Evolutionary conservation across 768 basidiomycete genomes (phyloP), one percentile per base, ranked within the genome.

Genomic region (Phlegmacium glaucopus): DNA sequence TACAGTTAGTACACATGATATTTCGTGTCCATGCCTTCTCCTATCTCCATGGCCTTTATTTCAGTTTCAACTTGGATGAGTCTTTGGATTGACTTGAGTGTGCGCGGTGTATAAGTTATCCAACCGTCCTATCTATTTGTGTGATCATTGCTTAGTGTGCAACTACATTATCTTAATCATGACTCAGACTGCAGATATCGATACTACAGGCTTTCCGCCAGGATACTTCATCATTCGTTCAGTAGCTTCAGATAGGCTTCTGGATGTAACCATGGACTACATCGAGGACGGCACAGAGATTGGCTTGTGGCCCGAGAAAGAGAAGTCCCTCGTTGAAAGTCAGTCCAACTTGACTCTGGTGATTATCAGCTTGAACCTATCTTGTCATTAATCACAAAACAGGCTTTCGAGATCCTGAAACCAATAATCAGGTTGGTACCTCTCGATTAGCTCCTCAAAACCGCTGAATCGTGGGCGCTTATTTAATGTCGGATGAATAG

Each of bases 251-350:
- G 67, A 72, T 43, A 75, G 80, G 28, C 53, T 85, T 1, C 65
- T 86, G 32, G 86, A 89, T 57, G 79, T 89, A 4, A 61, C 67
- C 25, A 56, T 55, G 27, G 79, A 81, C 50, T 64, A 65, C 9
- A 69, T 74, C 6, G 79, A 80, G 48, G 86, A 89, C 63, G 80
- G 81, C 4, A 72, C 80, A 1, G 76, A 79, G 43, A 58, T 90
- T 44, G 69, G 81, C 41, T 68, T 92, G 5, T 91, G 78, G 77
- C 77, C 80, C 3, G 82, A 82, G 64, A 89, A 80, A 50, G 90
- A 92, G 53, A 79, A 67, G 9, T 87, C 85, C 4, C 69, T 90
- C 4, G 89, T 92, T 1, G 89, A 92, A 74, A 75, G 90, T 88
- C 63, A 51, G 78, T 61, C 18, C n/a, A 17, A 62, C 34, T 17